Conservation (phyloP, 2,329 filamentous ascomycete species). For the Chaetomium sp. region DNA sequence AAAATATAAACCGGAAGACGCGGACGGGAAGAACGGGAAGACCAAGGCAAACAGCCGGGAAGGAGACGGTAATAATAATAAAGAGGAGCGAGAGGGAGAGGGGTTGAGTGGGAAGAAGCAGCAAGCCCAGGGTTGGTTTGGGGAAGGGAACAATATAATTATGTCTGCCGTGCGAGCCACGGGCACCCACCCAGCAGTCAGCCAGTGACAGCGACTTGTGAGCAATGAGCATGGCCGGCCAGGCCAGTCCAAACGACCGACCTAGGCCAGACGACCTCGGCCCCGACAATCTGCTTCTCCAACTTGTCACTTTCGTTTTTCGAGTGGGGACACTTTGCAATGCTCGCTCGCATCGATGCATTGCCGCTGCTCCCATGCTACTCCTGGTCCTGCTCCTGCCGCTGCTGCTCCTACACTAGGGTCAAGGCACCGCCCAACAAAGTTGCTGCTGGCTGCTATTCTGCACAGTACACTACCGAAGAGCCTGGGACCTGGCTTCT, state of each 20-base stretch:
- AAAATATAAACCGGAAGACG: too few relatives aligned
- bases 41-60: background rate
- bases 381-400: too few relatives aligned
- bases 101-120: background rate
- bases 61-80: slow-evolving; percentile 2
- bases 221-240: too few relatives aligned
- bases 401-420: too few relatives aligned
- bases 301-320: background rate
- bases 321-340: background rate
- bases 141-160: background rate
- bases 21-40: slow-evolving; percentile 15
- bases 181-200: background rate
- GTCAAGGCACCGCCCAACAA: too few relatives aligned
- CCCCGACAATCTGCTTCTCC: background rate
- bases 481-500: background rate
- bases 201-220: too few relatives aligned
- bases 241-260: too few relatives aligned
- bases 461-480: too few relatives aligned
- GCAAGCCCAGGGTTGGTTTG: background rate
- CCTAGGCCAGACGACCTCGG: too few relatives aligned
- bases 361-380: background rate
- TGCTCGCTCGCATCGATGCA: background rate
- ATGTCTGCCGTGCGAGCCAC: background rate
- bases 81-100: background rate
- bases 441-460: too few relatives aligned